Base-by-base conservation (phyloP, 2,329 filamentous ascomycete genomes). In the Botrytis deweyae region DNA sequence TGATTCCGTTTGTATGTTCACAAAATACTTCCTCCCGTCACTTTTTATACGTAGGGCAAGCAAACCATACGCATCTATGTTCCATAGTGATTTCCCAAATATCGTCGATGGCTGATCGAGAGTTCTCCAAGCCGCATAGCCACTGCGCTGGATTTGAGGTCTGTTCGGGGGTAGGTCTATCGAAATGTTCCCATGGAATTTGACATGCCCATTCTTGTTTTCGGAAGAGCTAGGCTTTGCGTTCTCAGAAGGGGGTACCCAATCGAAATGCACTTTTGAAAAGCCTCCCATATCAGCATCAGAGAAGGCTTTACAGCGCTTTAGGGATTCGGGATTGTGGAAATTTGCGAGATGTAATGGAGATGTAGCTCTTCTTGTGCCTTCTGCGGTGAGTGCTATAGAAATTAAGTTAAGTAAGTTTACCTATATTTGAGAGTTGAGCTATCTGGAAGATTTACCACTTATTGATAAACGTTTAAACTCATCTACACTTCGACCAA, bases 1-100 rank as follows among this genome's bases (percentile, higher is more conserved):
- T 1, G 93, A 93, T 81, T 99, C 95, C 4, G 95, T 97, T 85
- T 98, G 96, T 25, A 99, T 85, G 83, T 99, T 99, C 80, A 99
- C 90, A 74, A 97, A 93, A 85, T 98, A 99, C 79, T 93, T 92
- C 74, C 96, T 88, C 25, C 94, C 95, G 81, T 98, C 96, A 4
- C 93, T 95, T 82, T 94, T 96, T 78, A 99, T 87, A 22, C 95
- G 91, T 80, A 99, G 83, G 0, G 94, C 95, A 16, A 99, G 90
- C 83, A 94, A 98, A 20, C 88, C 85, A 83, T 97, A 98, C 4
- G 93, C 91, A 80, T 97, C 95, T 70, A 98, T 91, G 81, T 98
- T 92, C 93, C 94, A 98, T 36, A 94, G 85, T 49, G 92, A 86
- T 73, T 91, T 91, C 59, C 96, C 96, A 80, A 98, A 97, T n/a